Percentiles rank a stretch among this genome's conserved stretches.
Evolutionary conservation across 257 asterid species (phyloP).

Genomic region (Fraxinus excelsior): DNA sequence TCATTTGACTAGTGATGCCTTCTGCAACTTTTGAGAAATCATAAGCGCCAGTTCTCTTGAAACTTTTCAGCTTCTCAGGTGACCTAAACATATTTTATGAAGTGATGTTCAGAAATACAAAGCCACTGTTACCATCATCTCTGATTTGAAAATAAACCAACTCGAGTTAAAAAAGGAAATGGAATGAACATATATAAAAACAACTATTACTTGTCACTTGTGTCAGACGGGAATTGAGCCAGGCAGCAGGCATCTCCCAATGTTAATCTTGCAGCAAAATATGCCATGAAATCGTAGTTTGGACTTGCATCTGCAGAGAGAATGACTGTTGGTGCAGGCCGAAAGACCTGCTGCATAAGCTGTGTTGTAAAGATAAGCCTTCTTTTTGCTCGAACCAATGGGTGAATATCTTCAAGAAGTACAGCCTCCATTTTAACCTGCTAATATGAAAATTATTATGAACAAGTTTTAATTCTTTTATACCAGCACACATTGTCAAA

Average conservation of each 20-base stretch:
- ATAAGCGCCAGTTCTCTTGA: conserved; percentile 31
- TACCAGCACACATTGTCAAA: background rate
- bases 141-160: background rate
- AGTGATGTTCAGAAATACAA: conserved; percentile 10
- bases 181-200: background rate
- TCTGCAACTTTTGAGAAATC: conserved; percentile 47
- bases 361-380: conserved; percentile 61
- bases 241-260: conserved; percentile 75
- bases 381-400: conserved; percentile 53
- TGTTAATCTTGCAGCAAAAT: conserved; percentile 59
- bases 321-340: conserved; percentile 49
- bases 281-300: conserved; percentile 50
- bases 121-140: background rate
- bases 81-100: conserved; percentile 40
- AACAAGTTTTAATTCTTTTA: conserved; percentile 10
- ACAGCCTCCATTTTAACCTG: conserved; percentile 54
- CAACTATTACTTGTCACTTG: conserved; percentile 43
- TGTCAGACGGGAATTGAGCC: conserved; percentile 31
- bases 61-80: conserved; percentile 36
- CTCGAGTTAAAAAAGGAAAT: conserved; percentile 4
- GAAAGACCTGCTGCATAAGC: conserved; percentile 67
- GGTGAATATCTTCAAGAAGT: conserved; percentile 37
- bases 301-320: conserved; percentile 53
- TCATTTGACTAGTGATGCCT: conserved; percentile 43
- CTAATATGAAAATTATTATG: conserved; percentile 13